A percentile compares a stretch with the other conserved stretches of the same genome.
phyloP scores from a whole-genome alignment of 768 basidiomycete species.

The Leccinum broughii region DNA sequence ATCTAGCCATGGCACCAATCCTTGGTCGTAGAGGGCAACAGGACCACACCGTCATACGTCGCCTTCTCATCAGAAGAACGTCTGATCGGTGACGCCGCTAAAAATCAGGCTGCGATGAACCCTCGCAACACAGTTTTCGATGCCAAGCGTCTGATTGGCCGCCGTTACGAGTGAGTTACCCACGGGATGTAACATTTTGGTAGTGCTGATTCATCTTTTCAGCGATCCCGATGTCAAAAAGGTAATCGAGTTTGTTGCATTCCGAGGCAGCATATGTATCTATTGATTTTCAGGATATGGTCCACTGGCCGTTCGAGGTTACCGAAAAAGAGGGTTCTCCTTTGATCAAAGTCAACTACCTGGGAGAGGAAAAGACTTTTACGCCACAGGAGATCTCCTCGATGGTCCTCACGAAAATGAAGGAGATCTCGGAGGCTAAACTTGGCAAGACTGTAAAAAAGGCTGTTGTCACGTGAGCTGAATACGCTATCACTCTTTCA shows the following conservation, averaged over 20 bases:
- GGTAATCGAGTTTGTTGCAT: conserved; percentile 34
- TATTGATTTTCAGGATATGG: conserved; percentile 67
- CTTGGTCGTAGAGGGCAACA: conserved; percentile 79
- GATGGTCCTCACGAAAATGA: conserved; percentile 99
- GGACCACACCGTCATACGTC: conserved; percentile 99
- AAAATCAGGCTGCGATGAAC: conserved; percentile 99
- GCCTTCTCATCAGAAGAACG: conserved; percentile 96
- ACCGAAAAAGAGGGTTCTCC: conserved; percentile 97
- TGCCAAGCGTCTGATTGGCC: conserved; percentile 98
- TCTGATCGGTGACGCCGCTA: conserved; percentile 97
- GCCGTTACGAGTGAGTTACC: conserved; percentile 81
- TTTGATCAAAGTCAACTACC: conserved; percentile 94
- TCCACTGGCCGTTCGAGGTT: conserved; percentile 97
- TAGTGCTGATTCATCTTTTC: conserved; percentile 10
- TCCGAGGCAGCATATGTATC: background rate
- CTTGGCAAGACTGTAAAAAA: conserved; percentile 98
- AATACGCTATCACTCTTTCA: conserved; percentile 8
- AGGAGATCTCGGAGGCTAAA: conserved; percentile 99
- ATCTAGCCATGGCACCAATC: background rate
- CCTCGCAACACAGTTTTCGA: conserved; percentile 99
- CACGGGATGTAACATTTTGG: background rate
- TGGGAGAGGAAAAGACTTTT: conserved; percentile 93
- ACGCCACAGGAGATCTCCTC: conserved; percentile 99
- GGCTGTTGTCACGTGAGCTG: conserved; percentile 92
- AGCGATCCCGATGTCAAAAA: conserved; percentile 95